These are phyloP conservation scores for Trichomonas gallinae DNA, from an alignment of 208 protist genomes.

Conservation along the genomic window DNA sequence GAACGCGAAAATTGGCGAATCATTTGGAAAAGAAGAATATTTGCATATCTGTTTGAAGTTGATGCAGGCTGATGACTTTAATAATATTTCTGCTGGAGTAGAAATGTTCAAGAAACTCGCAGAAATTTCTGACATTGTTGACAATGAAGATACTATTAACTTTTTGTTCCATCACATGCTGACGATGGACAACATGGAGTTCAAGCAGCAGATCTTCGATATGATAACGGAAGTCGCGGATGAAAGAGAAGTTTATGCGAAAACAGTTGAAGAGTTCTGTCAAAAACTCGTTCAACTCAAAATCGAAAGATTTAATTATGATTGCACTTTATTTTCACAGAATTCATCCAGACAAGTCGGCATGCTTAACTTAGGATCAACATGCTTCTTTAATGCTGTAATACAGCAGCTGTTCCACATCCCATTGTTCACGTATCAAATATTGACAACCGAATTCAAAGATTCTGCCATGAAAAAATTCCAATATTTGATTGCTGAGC, in stretches of 20 bases:
- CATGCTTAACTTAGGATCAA: background rate
- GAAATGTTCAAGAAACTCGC: background rate
- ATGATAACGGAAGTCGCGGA: background rate
- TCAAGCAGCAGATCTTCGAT: background rate
- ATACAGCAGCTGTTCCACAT: background rate
- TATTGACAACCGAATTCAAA: background rate
- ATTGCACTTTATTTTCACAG: background rate
- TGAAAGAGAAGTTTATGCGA: background rate
- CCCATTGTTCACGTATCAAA: background rate
- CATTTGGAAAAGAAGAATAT: background rate
- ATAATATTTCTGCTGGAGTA: background rate
- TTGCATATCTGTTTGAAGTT: background rate
- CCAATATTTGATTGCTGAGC: background rate
- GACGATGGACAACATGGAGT: background rate
- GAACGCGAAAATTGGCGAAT: background rate
- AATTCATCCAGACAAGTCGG: background rate
- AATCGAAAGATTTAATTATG: background rate
- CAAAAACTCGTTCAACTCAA: background rate
- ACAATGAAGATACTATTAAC: background rate
- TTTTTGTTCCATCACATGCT: background rate
- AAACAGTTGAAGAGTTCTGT: background rate
- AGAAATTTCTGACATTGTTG: background rate
- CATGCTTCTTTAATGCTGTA: background rate
- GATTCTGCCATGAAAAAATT: background rate
- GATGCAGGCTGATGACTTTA: background rate